Percentiles rank a stretch among this genome's conserved stretches.
Evolutionary conservation across 2,329 filamentous ascomycete genomes (phyloP).

Genomic region (Botrytis cinerea): DNA sequence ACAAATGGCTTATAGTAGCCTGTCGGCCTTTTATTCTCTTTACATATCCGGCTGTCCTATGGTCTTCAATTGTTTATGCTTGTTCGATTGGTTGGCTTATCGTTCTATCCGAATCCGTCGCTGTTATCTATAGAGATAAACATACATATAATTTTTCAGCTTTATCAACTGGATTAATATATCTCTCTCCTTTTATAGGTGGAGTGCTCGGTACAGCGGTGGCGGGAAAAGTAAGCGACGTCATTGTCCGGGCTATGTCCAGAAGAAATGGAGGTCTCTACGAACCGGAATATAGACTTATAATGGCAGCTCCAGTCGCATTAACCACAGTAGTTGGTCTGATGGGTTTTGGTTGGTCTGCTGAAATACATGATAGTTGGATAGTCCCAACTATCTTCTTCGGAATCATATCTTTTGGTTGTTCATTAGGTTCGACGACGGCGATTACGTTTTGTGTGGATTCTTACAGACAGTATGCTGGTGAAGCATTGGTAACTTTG

Average conservation of each 20-base stretch:
- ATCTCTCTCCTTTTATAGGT: constrained; percentile 86
- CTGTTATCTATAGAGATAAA: constrained; percentile 72
- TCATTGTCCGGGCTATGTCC: constrained; percentile 80
- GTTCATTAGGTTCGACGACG: constrained; percentile 85
- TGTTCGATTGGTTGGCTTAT: constrained; percentile 95
- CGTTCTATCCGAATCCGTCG: constrained; percentile 85
- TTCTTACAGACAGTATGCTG: constrained; percentile 89
- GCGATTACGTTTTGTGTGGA: constrained; percentile 94
- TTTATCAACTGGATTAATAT: constrained; percentile 80
- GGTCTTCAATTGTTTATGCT: constrained; percentile 82
- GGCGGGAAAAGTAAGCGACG: constrained; percentile 82
- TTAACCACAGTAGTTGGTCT: constrained; percentile 80
- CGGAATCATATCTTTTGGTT: constrained; percentile 88
- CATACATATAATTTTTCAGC: constrained; percentile 77
- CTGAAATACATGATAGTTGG: constrained; percentile 72
- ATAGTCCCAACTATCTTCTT: constrained; percentile 95
- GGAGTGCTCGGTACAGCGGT: constrained; percentile 89
- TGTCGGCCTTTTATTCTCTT: constrained; percentile 82
- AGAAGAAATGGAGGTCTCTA: constrained; percentile 89
- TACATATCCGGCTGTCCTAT: constrained; percentile 84
- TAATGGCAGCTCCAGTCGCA: constrained; percentile 82
- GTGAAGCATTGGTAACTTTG: constrained; percentile 88
- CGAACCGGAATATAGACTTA: constrained; percentile 87
- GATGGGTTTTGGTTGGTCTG: constrained; percentile 97
- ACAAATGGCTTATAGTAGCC: constrained; percentile 78